Evolutionary conservation across 768 basidiomycete genomes (phyloP).

Genomic region (Lactarius hengduanensis): DNA sequence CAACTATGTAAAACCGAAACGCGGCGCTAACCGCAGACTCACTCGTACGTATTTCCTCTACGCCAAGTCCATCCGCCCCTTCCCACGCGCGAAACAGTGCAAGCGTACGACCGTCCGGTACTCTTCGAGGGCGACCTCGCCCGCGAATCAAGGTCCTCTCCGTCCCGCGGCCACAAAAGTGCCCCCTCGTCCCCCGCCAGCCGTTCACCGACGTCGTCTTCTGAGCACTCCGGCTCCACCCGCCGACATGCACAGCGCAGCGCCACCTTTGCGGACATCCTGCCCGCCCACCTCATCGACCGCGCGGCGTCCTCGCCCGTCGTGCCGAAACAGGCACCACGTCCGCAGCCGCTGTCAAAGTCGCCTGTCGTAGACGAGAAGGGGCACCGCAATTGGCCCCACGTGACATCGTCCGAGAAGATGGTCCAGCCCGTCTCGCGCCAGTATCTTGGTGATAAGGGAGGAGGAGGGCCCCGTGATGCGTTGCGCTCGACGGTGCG

Average conservation of each 20-base stretch:
- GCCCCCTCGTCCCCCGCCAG: neutral
- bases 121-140: conserved; percentile 14
- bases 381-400: neutral
- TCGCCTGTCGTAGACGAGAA: neutral
- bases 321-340: neutral
- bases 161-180: conserved; percentile 4
- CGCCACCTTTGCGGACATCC: conserved; percentile 21
- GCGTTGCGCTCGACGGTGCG: conserved; percentile 7
- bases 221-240: neutral
- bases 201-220: neutral
- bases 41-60: conserved; percentile 15
- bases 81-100: conserved; percentile 1
- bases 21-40: conserved; percentile 10
- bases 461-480: neutral
- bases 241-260: neutral
- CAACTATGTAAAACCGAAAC: neutral
- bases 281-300: conserved; percentile 19
- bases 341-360: neutral
- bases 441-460: neutral
- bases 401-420: neutral
- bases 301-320: neutral
- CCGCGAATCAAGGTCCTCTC: neutral
- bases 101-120: conserved; percentile 24
- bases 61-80: neutral
- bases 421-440: neutral